Evolutionary conservation across 208 protist genomes (phyloP).

Genomic region (Crithidia bombi): DNA sequence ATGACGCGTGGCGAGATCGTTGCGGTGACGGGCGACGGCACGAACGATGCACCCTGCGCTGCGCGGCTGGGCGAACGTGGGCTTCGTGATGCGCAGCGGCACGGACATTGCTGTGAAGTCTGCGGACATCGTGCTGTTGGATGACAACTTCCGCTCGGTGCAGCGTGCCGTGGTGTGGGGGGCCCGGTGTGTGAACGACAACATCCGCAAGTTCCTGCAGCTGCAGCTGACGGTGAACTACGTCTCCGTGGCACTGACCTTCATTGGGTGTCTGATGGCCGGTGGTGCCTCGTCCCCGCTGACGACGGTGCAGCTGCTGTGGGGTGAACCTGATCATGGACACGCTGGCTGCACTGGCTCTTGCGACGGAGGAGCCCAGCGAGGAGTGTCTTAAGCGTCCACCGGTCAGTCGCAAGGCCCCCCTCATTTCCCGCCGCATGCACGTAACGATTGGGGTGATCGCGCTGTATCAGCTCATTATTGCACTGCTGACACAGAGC

Average conservation of each 20-base stretch:
- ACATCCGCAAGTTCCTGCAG: constrained; percentile 98
- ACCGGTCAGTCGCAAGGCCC: constrained; percentile 73
- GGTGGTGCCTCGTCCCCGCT: constrained; percentile 74
- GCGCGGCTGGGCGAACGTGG: constrained; percentile 96
- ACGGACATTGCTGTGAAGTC: constrained; percentile 96
- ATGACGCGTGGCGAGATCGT: constrained; percentile 78
- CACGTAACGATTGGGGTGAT: constrained; percentile 68
- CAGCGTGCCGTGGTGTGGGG: constrained; percentile 95
- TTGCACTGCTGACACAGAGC: constrained; percentile 53
- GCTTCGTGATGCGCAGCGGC: constrained; percentile 97
- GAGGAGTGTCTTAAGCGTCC: constrained; percentile 76
- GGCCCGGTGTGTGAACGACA: constrained; percentile 89
- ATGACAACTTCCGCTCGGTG: constrained; percentile 99
- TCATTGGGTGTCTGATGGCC: constrained; percentile 90
- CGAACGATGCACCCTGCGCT: constrained; percentile 98
- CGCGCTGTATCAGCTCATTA: constrained; percentile 68
- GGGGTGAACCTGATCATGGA: constrained; percentile 99
- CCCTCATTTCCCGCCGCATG: constrained; percentile 90
- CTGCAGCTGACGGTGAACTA: constrained; percentile 99
- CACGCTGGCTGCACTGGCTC: constrained; percentile 96
- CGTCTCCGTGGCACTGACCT: constrained; percentile 92
- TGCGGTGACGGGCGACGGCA: constrained; percentile 96
- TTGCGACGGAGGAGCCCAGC: constrained; percentile 96
- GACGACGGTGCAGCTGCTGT: constrained; percentile 97
- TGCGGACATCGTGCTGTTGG: constrained; percentile 94